Conservation (phyloP, 352 stramenopile species). For the Phytophthora pseudosyringae region DNA sequence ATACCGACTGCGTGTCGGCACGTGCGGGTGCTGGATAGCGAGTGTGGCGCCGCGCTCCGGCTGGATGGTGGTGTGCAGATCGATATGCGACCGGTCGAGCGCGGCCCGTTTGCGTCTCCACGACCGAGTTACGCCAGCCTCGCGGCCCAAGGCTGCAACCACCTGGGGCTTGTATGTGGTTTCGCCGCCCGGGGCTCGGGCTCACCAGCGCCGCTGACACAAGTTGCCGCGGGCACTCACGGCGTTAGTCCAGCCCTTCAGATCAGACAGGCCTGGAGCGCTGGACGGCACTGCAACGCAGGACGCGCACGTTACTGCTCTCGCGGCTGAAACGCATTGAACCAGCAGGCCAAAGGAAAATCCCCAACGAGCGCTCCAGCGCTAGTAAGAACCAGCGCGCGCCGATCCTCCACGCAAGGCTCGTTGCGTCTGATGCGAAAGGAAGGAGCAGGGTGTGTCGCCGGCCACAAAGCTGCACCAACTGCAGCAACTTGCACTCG, state of each 20-base stretch:
- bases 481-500: conserved; percentile 1
- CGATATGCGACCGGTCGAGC: conserved; percentile 26
- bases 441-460: conserved; percentile 4
- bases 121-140: conserved; percentile 30
- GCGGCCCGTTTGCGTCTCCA: conserved; percentile 30
- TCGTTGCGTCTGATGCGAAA: conserved; percentile 1
- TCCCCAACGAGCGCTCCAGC: neutral
- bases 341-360: conserved; percentile 16
- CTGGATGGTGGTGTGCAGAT: conserved; percentile 15
- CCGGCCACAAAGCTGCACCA: neutral
- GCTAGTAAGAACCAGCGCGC: conserved; percentile 8
- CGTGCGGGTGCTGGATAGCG: conserved; percentile 28
- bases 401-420: neutral
- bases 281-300: conserved; percentile 8
- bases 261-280: conserved; percentile 14
- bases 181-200: conserved; percentile 16
- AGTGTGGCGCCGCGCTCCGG: conserved; percentile 12
- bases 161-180: conserved; percentile 23
- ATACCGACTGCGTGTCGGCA: conserved; percentile 34
- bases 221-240: conserved; percentile 18
- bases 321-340: conserved; percentile 29
- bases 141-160: conserved; percentile 13
- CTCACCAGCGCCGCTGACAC: conserved; percentile 8
- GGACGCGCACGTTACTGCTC: conserved; percentile 14
- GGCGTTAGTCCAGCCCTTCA: conserved; percentile 16